These are phyloP conservation scores for Asterophora parasitica DNA, from an alignment of 768 basidiomycete genomes.

Conservation along the genomic window DNA sequence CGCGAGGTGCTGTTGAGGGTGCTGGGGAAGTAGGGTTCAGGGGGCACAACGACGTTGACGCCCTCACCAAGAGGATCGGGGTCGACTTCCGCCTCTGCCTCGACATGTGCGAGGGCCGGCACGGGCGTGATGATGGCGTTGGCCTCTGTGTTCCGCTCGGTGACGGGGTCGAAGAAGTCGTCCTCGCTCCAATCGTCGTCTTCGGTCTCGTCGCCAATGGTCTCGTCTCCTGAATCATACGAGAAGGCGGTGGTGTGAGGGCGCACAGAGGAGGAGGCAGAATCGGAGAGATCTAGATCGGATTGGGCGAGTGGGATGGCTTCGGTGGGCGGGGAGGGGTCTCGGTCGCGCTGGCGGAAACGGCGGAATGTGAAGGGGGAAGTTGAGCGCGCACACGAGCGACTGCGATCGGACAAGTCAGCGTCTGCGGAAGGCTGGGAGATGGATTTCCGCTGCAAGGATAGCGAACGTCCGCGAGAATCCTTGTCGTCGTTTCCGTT, in stretches of 20 bases:
- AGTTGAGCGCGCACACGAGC: slow-evolving; percentile 63
- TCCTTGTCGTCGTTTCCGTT: slow-evolving; percentile 39
- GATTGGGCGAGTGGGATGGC: slow-evolving; percentile 55
- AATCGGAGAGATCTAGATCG: slow-evolving; percentile 56
- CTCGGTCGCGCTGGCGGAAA: slow-evolving; percentile 44
- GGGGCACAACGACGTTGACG: slow-evolving; percentile 82
- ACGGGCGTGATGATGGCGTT: slow-evolving; percentile 54
- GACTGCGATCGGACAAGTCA: slow-evolving; percentile 38
- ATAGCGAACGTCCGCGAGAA: slow-evolving; percentile 48
- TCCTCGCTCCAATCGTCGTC: slow-evolving; percentile 58
- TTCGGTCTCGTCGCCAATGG: slow-evolving; percentile 47
- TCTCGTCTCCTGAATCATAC: slow-evolving; percentile 64
- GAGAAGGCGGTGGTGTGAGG: slow-evolving; percentile 59
- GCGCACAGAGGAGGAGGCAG: slow-evolving; percentile 49
- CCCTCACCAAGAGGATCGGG: slow-evolving; percentile 90
- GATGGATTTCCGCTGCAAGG: slow-evolving; percentile 40
- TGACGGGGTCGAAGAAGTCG: slow-evolving; percentile 69
- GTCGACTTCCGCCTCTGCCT: slow-evolving; percentile 56
- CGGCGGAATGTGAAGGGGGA: slow-evolving; percentile 79
- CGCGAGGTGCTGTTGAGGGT: slow-evolving; percentile 46
- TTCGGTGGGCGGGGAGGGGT: slow-evolving; percentile 52
- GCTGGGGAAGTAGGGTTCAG: slow-evolving; percentile 76
- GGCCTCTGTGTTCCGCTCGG: slow-evolving; percentile 83
- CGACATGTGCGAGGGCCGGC: slow-evolving; percentile 29
- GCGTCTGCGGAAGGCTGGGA: slow-evolving; percentile 39